phyloP scores from a whole-genome alignment of 2,329 filamentous ascomycete species.

The Laburnicola sp. region DNA sequence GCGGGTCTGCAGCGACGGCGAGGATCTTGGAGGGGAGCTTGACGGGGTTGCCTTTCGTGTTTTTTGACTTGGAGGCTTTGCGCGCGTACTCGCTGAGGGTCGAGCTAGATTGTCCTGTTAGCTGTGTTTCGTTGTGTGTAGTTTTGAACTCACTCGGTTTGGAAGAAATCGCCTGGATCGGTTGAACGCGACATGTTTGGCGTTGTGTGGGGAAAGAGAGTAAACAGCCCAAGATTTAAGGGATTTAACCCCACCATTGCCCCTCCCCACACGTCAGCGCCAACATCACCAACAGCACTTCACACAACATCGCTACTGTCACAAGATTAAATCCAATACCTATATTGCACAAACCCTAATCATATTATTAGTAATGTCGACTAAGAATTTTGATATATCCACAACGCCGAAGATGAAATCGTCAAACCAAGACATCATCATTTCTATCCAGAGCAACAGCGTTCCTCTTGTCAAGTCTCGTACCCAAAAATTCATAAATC shows the following conservation, averaged over 20 bases:
- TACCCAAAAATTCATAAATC: conserved; percentile 31
- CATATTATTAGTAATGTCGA: conserved; percentile 5
- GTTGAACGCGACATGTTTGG: conserved; percentile 45
- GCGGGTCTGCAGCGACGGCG: conserved; percentile 69
- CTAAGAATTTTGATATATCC: neutral
- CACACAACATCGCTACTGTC: too few species aligned
- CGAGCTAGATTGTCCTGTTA: conserved; percentile 42
- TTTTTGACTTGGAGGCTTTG: conserved; percentile 74
- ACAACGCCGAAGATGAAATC: conserved; percentile 14
- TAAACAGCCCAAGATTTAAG: conserved; percentile 8
- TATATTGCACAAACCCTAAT: too few species aligned
- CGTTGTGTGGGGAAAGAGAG: conserved; percentile 11
- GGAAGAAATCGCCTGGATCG: conserved; percentile 84
- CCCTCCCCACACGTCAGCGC: too few species aligned
- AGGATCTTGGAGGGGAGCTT: conserved; percentile 83
- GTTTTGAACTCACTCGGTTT: conserved; percentile 71
- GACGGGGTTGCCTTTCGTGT: conserved; percentile 81
- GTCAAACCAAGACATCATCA: conserved; percentile 19
- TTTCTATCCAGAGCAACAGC: conserved; percentile 21
- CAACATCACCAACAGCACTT: too few species aligned
- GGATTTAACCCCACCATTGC: conserved; percentile 8
- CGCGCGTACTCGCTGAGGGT: conserved; percentile 58
- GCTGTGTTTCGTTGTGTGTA: conserved; percentile 10
- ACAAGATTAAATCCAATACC: too few species aligned
- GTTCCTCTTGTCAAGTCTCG: conserved; percentile 9